Evolutionary conservation across 2,329 filamentous ascomycete species (phyloP), one percentile per base, ranked within the genome.

Genomic region (Chrysoporthe austroafricana): DNA sequence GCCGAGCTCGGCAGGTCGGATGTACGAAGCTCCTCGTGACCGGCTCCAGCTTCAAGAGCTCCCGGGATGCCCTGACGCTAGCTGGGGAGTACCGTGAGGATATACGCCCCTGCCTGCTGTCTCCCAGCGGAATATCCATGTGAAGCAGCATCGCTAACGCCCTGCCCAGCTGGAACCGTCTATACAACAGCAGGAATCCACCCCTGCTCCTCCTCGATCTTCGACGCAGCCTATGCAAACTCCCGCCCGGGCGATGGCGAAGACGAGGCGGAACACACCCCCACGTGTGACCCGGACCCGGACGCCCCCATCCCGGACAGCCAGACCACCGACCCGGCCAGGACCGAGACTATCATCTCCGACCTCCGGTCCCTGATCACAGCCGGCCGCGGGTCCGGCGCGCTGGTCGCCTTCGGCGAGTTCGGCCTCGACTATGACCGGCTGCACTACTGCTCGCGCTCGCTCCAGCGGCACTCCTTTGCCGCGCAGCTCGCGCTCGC

Each of bases 351-450:
- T 54, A 83, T 87, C 75, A 83, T 94, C 32, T 70, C 79, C 0
- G 84, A 87, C 42, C 85, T 98, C n/a, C 84, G 84, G 57, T 75
- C 80, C 7, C 82, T 97, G 2, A 87, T 94, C 4, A 75, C 85
- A 2, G 80, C 87, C 46, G 86, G 88, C 0, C 88, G 87, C 21
- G 71, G 78, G 2, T 77, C 79, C 6, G 72, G 77, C 79, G 77
- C 86, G 0, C 84, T 92, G 52, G 90, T 93, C 0, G 95, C 96
- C 7, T 94, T 97, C 77, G 96, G 96, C 61, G 96, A 99, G 79
- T 93, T 99, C 70, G 96, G 96, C 1, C 90, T 99, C 4, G 96
- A 99, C 80, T 99, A 98, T 76, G 96, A 99, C 80, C 89, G 96
- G 1, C 82, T 99, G 46, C 91, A 93, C 74, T 90, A 94, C 74